Conservation (phyloP, 2,329 filamentous ascomycete species). For the Graphilbum sp. region DNA sequence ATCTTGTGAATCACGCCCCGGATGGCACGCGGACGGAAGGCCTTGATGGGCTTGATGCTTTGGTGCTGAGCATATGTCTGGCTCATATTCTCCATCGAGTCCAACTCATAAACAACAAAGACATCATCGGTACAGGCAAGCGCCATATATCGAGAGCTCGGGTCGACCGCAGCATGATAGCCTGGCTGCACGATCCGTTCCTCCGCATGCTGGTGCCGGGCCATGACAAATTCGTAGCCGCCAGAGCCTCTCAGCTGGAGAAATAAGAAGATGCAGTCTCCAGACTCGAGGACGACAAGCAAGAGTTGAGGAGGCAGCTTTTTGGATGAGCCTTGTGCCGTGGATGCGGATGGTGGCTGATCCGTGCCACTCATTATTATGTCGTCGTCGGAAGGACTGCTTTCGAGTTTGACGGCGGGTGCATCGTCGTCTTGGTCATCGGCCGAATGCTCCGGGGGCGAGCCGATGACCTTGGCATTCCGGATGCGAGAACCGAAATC, state of each 20-base stretch:
- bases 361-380: conserved; percentile 1
- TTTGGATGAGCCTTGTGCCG: background rate
- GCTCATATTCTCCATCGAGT: conserved; percentile 34
- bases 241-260: conserved; percentile 30
- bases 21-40: conserved; percentile 26
- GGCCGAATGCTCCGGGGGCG: conserved; percentile 16
- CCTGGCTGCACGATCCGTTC: conserved; percentile 32
- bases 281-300: conserved; percentile 57
- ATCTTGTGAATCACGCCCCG: conserved; percentile 69
- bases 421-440: conserved; percentile 6
- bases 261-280: conserved; percentile 64
- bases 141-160: conserved; percentile 51
- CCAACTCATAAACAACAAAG: conserved; percentile 57
- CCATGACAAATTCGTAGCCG: conserved; percentile 42
- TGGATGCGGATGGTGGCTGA: background rate
- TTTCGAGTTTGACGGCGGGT: conserved; percentile 2
- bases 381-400: background rate
- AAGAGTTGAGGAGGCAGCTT: conserved; percentile 62
- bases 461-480: conserved; percentile 61
- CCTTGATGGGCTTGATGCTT: conserved; percentile 42
- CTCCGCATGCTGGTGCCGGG: conserved; percentile 32
- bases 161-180: conserved; percentile 61
- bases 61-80: conserved; percentile 27
- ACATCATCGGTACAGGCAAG: conserved; percentile 54
- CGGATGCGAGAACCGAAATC: conserved; percentile 69